These are phyloP conservation scores for Nakaseomyces delphensis DNA, from an alignment of 1,139 yeast genomes.

Conservation along the genomic window DNA sequence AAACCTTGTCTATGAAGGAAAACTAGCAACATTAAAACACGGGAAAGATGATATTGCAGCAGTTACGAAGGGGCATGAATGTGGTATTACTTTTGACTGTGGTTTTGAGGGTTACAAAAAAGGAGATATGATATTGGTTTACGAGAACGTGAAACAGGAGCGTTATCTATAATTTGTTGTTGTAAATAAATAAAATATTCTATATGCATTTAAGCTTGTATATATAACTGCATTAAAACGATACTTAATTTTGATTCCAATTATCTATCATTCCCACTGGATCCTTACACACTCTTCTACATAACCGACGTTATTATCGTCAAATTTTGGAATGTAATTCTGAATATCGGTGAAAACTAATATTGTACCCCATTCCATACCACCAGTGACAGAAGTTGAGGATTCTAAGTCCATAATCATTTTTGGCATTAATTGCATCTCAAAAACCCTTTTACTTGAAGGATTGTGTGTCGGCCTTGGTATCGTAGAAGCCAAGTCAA, in stretches of 20 bases:
- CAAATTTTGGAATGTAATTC: conserved; percentile 55
- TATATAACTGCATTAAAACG: conserved; percentile 1
- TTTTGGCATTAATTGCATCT: conserved; percentile 90
- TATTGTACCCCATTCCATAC: conserved; percentile 98
- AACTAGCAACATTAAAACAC: conserved; percentile 65
- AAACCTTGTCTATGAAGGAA: conserved; percentile 55
- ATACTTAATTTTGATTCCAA: conserved; percentile 5
- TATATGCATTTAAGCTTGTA: conserved; percentile 3
- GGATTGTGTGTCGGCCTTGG: conserved; percentile 45
- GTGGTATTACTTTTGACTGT: conserved; percentile 69
- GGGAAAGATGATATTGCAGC: conserved; percentile 73
- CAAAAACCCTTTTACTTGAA: conserved; percentile 57
- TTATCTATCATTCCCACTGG: conserved; percentile 65
- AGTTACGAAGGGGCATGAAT: conserved; percentile 78
- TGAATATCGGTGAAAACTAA: conserved; percentile 72
- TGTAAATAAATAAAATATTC: conserved; percentile 6
- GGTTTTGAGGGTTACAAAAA: conserved; percentile 59
- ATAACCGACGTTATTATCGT: conserved; percentile 65
- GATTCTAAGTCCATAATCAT: conserved; percentile 74
- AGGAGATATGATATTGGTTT: conserved; percentile 71
- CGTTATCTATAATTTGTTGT: conserved; percentile 40
- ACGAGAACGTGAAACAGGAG: conserved; percentile 60
- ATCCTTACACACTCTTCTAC: conserved; percentile 89
- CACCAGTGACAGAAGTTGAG: conserved; percentile 44
- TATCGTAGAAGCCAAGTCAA: conserved; percentile 25